Base-by-base conservation (phyloP, 2,329 filamentous ascomycete species). In the Colletotrichum spaethianum region DNA sequence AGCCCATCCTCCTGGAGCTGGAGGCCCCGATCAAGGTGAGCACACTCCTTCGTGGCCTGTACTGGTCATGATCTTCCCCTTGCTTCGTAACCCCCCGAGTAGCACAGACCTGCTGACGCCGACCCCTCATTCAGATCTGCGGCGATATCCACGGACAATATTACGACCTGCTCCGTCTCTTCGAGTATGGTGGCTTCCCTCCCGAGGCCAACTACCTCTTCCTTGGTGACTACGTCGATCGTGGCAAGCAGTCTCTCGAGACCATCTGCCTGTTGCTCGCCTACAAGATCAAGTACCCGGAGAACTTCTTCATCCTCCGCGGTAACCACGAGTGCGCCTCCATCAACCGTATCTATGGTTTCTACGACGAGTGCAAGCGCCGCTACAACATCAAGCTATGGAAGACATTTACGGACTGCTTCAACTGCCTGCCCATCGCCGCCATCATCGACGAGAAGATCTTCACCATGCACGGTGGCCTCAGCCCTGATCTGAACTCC, bases 381-480 rank as follows among this genome's bases (percentile, higher is more conserved):
- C 91, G 96, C 78, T 98, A 97, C 88, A 99, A 98, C 86, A 98
- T 98, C 88, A 98, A 98, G 90, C 90, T 98, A 74, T 98, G 96
- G 96, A 99, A 99, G 90, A 98, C 96, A 1, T 98, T 99, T 83
- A 98, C 95, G 75, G 96, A 99, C 83, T 98, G 95, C 89, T 99
- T 99, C 91, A 99, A 99, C 89, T 98, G 95, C 86, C 86, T 98
- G 80, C 96, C 96, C 59, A 98, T 99, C 83, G 96, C 96, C 70
- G 96, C 96, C 77, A 99, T 99, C 85, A 98, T 99, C 79, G 96
- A 98, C 81, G 96, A 98, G 89, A 99, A 98, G 93, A 99, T 99
- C 82, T 98, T 99, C 88, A 98, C 95, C 81, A 98, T 99, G 96
- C 96, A 99, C 86, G 96, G 96, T 81, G 96, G 96, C 80, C 87